Evolutionary conservation across 257 asterid species (phyloP).

Genomic region (Solanum neorickii): DNA sequence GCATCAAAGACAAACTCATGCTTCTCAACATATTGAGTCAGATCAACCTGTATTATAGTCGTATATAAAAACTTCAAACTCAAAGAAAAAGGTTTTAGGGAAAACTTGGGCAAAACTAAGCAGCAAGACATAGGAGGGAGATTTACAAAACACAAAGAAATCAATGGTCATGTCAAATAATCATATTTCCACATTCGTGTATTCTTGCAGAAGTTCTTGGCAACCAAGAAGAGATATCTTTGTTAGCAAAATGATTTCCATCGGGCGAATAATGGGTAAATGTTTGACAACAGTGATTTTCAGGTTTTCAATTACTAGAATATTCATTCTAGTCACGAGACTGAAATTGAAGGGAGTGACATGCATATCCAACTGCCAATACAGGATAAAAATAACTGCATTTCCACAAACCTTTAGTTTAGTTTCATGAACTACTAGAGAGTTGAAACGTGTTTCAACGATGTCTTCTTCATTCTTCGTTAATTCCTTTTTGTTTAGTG

Average conservation of each 20-base stretch:
- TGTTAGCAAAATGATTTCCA: background rate
- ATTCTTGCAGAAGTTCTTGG: background rate
- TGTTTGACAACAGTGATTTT: background rate
- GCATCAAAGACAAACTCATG: slow-evolving; percentile 99
- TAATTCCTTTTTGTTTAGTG: slow-evolving; percentile 76
- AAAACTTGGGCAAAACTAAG: background rate
- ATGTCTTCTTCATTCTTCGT: slow-evolving; percentile 90
- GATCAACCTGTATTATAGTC: slow-evolving; percentile 62
- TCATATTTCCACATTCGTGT: background rate
- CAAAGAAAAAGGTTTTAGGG: background rate
- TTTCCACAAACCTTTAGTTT: slow-evolving; percentile 59
- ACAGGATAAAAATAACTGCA: background rate
- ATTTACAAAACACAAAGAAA: background rate
- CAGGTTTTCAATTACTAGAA: background rate
- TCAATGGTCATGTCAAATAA: background rate
- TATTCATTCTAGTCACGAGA: background rate
- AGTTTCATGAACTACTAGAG: slow-evolving; percentile 76
- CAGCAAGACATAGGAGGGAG: background rate
- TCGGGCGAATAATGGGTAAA: background rate
- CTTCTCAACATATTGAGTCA: slow-evolving; percentile 91
- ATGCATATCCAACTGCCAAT: background rate
- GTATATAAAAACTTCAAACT: slow-evolving; percentile 1
- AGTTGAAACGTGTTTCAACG: slow-evolving; percentile 58
- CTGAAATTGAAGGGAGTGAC: background rate
- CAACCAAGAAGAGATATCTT: background rate